Conservation (phyloP, 208 protist genomes). For the Wallacemonas sp. region DNA sequence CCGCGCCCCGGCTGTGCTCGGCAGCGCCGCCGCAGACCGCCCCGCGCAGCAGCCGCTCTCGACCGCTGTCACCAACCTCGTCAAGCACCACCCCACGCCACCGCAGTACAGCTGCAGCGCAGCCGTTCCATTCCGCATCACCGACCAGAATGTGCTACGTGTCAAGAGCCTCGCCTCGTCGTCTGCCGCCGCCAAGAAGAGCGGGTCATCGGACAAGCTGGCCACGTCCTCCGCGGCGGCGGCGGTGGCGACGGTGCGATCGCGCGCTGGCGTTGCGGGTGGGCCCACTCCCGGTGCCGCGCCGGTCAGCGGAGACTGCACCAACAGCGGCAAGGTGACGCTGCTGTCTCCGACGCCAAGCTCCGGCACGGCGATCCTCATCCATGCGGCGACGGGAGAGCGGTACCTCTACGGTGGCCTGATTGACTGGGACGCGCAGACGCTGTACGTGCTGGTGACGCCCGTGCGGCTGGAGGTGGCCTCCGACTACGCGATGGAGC, state of each 20-base stretch:
- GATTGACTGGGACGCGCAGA: conserved; percentile 62
- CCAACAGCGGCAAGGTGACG: conserved; percentile 14
- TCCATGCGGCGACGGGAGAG: conserved; percentile 15
- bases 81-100: conserved; percentile 77
- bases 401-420: conserved; percentile 69
- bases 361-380: neutral
- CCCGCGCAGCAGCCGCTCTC: conserved; percentile 42
- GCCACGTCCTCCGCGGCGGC: neutral
- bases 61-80: conserved; percentile 61
- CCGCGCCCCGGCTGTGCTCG: conserved; percentile 11
- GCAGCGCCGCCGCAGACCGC: conserved; percentile 31
- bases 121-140: conserved; percentile 61
- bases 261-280: neutral
- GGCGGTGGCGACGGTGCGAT: neutral
- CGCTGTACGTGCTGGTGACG: conserved; percentile 70
- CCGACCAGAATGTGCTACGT: conserved; percentile 56
- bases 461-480: conserved; percentile 29
- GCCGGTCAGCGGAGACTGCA: no score
- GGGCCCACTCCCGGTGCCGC: no score
- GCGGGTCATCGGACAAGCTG: neutral
- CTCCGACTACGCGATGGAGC: neutral
- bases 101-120: conserved; percentile 57
- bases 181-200: neutral
- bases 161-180: conserved; percentile 42
- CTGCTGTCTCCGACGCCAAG: conserved; percentile 6